Percentiles rank a stretch among this genome's conserved stretches.
phyloP scores from a whole-genome alignment of 2,329 filamentous ascomycete genomes.

The Geoglossum cookeanum region DNA sequence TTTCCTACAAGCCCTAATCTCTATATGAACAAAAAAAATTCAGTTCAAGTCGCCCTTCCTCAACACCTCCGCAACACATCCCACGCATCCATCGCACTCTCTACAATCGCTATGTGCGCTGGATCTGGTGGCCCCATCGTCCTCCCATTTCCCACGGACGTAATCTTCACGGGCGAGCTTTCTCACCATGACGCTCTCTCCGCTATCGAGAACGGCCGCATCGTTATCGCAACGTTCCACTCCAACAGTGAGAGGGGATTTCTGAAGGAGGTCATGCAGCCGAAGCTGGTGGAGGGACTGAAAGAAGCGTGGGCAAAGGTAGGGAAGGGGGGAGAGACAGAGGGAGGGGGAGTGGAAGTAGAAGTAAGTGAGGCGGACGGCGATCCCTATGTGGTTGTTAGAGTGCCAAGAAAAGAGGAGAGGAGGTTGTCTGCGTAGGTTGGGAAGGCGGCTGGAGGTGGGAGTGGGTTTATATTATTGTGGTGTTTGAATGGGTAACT shows the following conservation, averaged over 20 bases:
- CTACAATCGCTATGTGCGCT: conserved; percentile 68
- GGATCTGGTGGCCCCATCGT: conserved; percentile 71
- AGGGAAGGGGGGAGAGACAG: conserved; percentile 10
- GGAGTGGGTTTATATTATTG: too few relatives aligned
- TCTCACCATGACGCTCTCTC: conserved; percentile 81
- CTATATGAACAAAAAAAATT: neutral
- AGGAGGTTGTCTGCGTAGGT: neutral
- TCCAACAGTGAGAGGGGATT: conserved; percentile 85
- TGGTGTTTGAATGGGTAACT: too few relatives aligned
- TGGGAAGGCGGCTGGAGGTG: neutral
- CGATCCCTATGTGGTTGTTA: conserved; percentile 72
- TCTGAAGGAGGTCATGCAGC: conserved; percentile 49
- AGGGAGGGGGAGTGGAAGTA: conserved; percentile 16
- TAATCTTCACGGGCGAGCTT: conserved; percentile 84
- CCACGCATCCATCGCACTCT: conserved; percentile 34
- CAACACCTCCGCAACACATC: conserved; percentile 27
- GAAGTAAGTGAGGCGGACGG: conserved; percentile 59
- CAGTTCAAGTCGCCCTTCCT: conserved; percentile 41
- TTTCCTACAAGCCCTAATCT: neutral
- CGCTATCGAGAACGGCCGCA: conserved; percentile 65
- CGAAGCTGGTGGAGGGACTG: conserved; percentile 42
- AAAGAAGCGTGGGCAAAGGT: conserved; percentile 31
- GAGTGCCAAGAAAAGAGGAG: neutral
- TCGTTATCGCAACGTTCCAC: conserved; percentile 72
- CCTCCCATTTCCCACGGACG: conserved; percentile 48